phyloP scores from a whole-genome alignment of 305 asterid genomes.

The Fraxinus latifolia region DNA sequence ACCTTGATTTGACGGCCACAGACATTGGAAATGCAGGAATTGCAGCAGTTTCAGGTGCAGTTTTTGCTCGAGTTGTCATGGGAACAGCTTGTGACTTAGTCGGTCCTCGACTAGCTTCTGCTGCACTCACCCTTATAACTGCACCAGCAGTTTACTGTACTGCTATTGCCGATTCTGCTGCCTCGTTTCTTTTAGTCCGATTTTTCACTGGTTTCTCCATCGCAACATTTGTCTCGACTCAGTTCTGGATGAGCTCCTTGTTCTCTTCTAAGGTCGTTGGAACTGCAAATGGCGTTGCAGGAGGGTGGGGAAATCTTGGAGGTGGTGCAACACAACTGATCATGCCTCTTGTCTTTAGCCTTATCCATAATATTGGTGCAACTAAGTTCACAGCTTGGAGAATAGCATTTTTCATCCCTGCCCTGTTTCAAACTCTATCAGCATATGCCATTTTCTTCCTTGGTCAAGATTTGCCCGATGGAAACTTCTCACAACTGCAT shows the following conservation, averaged over 20 bases:
- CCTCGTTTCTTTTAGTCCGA: conserved; percentile 52
- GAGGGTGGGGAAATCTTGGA: conserved; percentile 95
- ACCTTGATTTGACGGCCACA: conserved; percentile 63
- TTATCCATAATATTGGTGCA: conserved; percentile 45
- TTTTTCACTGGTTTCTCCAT: conserved; percentile 72
- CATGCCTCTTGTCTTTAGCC: conserved; percentile 61
- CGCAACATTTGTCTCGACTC: conserved; percentile 77
- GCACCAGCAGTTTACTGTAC: conserved; percentile 67
- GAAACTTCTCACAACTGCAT: conserved; percentile 55
- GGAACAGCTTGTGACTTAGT: conserved; percentile 77
- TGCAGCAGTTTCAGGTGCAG: conserved; percentile 83
- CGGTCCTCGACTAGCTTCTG: conserved; percentile 73
- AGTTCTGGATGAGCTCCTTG: conserved; percentile 87
- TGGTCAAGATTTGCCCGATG: conserved; percentile 85
- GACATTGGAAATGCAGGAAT: conserved; percentile 86
- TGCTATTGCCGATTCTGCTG: conserved; percentile 36
- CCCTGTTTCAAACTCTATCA: conserved; percentile 54
- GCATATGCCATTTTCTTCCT: conserved; percentile 64
- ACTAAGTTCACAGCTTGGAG: conserved; percentile 71
- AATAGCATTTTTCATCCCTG: conserved; percentile 70
- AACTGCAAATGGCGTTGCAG: conserved; percentile 74
- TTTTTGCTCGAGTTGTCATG: conserved; percentile 69
- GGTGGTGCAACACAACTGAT: conserved; percentile 87
- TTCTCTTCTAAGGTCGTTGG: conserved; percentile 59
- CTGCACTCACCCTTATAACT: conserved; percentile 56